phyloP scores from a whole-genome alignment of 2,329 filamentous ascomycete genomes.

The Penicillium janthinellum region DNA sequence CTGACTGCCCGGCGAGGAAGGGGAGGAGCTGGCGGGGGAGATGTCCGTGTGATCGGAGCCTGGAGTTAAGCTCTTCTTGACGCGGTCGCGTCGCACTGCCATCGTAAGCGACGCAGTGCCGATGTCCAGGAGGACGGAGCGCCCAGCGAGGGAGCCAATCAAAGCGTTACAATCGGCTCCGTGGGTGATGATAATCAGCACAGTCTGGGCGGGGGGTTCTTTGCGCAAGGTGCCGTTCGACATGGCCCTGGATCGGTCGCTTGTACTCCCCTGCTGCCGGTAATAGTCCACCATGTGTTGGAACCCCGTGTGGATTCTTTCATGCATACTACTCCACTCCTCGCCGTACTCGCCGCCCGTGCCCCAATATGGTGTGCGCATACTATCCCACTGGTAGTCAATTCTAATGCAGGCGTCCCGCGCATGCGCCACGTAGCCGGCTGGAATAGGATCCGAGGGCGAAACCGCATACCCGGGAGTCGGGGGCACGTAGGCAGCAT shows the following conservation, averaged over 20 bases:
- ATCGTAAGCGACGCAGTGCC: conserved; percentile 89
- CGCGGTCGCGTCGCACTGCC: conserved; percentile 64
- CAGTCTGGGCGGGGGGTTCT: conserved; percentile 69
- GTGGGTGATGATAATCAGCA: conserved; percentile 88
- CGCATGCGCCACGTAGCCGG: conserved; percentile 87
- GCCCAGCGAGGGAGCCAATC: conserved; percentile 86
- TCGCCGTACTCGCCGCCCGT: conserved; percentile 86
- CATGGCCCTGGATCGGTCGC: conserved; percentile 14
- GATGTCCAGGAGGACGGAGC: conserved; percentile 88
- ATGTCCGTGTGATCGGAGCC: conserved; percentile 10
- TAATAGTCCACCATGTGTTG: conserved; percentile 86
- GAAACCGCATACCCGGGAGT: conserved; percentile 82
- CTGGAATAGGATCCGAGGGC: conserved; percentile 75
- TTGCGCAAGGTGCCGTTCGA: conserved; percentile 25
- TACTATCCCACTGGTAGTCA: conserved; percentile 97
- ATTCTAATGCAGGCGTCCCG: conserved; percentile 80
- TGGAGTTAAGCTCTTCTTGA: conserved; percentile 14
- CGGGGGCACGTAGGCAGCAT: conserved; percentile 69
- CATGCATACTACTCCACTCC: conserved; percentile 96
- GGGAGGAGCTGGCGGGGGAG: conserved; percentile 2
- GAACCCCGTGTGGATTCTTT: conserved; percentile 78
- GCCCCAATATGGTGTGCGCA: conserved; percentile 78
- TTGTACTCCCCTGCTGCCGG: conserved; percentile 46
- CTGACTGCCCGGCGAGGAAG: neutral
- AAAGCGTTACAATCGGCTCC: conserved; percentile 95